Evolutionary conservation across 352 stramenopile genomes (phyloP).

Genomic region (Aphanomyces cochlioides): DNA sequence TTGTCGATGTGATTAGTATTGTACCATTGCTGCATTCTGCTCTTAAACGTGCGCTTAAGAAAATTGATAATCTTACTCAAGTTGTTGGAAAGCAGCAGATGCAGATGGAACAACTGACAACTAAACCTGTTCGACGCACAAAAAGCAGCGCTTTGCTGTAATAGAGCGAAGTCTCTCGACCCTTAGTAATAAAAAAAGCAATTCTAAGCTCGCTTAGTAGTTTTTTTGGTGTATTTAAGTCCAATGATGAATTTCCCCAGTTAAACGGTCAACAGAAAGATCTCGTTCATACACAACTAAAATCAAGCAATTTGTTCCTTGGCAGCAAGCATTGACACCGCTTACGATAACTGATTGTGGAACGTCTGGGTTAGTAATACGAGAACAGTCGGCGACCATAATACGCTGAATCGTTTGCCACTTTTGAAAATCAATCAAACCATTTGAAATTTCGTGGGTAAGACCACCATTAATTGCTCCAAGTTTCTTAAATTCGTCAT

Average conservation of each 20-base stretch:
- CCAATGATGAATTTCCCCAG: slow-evolving; percentile 1
- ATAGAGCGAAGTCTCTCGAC: no score
- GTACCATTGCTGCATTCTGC: background rate
- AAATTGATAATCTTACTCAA: background rate
- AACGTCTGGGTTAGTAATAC: slow-evolving; percentile 21
- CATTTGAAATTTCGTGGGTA: slow-evolving; percentile 30
- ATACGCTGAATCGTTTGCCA: slow-evolving; percentile 20
- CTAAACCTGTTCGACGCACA: background rate
- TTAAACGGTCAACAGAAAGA: slow-evolving; percentile 20
- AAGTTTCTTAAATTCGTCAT: slow-evolving; percentile 33
- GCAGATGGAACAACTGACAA: background rate
- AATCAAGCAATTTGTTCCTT: slow-evolving; percentile 17
- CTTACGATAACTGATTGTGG: slow-evolving; percentile 1
- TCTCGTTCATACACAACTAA: slow-evolving; percentile 9
- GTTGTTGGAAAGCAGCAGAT: background rate
- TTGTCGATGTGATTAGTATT: background rate
- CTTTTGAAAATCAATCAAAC: slow-evolving; percentile 32
- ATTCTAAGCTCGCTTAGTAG: background rate
- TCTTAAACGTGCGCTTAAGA: background rate
- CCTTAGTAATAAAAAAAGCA: no score
- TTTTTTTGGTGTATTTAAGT: background rate
- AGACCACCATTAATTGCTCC: slow-evolving; percentile 34
- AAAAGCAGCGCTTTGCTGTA: background rate
- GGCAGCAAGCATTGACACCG: slow-evolving; percentile 14
- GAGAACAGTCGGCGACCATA: slow-evolving; percentile 31